Base-by-base conservation (phyloP, 768 basidiomycete genomes). In the Strobilomyces confusus region DNA sequence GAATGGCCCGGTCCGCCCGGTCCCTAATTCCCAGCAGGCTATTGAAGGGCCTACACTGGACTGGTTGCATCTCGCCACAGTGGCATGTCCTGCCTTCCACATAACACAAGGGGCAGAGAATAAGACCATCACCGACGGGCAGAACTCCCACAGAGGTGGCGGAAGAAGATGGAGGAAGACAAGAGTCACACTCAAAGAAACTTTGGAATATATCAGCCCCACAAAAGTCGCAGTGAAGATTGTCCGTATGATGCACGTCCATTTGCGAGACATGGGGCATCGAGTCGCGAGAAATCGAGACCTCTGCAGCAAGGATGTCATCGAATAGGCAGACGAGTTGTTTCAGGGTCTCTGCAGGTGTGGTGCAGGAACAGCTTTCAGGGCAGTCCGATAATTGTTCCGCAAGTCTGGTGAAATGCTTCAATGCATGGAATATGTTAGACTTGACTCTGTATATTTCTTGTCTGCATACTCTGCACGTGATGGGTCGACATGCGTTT, bases 151-250 rank as follows among this genome's bases (percentile, higher is more conserved):
- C 13, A 9, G 59, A 55, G 25, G 4, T 44, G 36, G 20, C 37
- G 19, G 68, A 55, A 23, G 61, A 50, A 38, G 55, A 45, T 7
- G 53, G 23, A n/a, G 59, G 43, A 54, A 71, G 68, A 59, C 88
- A 87, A 1, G 58, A 54, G 2, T 65, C 62, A 63, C 90, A 92
- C 64, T 87, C 83, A 57, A 92, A 87, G 65, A 84, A 91, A 55
- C 85, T 84, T 58, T 89, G 84, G 58, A 92, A 92, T 54, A 93
- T 80, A 61, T 93, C 91, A 3, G 80, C 80, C 17, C 82, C 84
- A 60, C 91, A 93, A 64, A 89, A 92, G 63, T 92, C 89, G 62
- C 91, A 92, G 9, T 61, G 71, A 33, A 80, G 73, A 17, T 73
- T 38, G 46, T 69, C 70, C 6, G 49, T 40, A 26, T 66, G 58